phyloP scores from a whole-genome alignment of 805 yeast species.

The Saccharomycopsis babjevae region DNA sequence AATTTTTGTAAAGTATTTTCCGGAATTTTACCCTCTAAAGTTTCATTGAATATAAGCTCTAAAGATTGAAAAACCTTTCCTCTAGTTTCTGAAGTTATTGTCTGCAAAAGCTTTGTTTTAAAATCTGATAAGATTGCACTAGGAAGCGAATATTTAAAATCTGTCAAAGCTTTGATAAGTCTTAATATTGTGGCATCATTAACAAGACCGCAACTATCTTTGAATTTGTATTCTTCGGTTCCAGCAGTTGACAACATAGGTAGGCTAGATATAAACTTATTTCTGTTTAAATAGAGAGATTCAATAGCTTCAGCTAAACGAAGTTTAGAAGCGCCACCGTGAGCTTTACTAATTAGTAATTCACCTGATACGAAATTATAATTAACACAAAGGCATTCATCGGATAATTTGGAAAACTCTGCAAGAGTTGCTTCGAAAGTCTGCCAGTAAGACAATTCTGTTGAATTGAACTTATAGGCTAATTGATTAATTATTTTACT shows the following conservation, averaged over 20 bases:
- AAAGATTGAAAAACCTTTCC: constrained; percentile 28
- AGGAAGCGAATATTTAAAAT: constrained; percentile 33
- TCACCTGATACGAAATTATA: constrained; percentile 10
- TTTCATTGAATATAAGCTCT: constrained; percentile 30
- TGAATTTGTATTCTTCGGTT: constrained; percentile 23
- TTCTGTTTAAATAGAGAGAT: constrained; percentile 25
- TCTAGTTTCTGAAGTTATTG: not conserved
- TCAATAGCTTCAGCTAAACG: constrained; percentile 29
- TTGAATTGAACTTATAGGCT: constrained; percentile 28
- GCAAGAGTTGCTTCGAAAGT: constrained; percentile 62
- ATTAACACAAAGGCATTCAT: constrained; percentile 37
- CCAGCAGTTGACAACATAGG: constrained; percentile 17
- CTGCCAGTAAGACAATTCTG: constrained; percentile 45
- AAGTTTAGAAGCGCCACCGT: constrained; percentile 26
- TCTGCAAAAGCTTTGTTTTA: constrained; percentile 27
- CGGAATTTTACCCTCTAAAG: constrained; percentile 34
- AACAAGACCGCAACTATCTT: constrained; percentile 19
- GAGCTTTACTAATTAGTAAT: constrained; percentile 25
- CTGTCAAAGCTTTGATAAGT: constrained; percentile 27
- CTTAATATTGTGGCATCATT: constrained; percentile 24
- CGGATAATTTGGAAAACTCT: constrained; percentile 44
- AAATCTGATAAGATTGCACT: constrained; percentile 27
- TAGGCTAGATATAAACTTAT: constrained; percentile 24
- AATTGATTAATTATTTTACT: constrained; percentile 26
- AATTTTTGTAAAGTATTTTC: constrained; percentile 29